These are phyloP conservation scores for Inonotus obliquus DNA, from an alignment of 1,284 basidiomycete species.

Conservation along the genomic window DNA sequence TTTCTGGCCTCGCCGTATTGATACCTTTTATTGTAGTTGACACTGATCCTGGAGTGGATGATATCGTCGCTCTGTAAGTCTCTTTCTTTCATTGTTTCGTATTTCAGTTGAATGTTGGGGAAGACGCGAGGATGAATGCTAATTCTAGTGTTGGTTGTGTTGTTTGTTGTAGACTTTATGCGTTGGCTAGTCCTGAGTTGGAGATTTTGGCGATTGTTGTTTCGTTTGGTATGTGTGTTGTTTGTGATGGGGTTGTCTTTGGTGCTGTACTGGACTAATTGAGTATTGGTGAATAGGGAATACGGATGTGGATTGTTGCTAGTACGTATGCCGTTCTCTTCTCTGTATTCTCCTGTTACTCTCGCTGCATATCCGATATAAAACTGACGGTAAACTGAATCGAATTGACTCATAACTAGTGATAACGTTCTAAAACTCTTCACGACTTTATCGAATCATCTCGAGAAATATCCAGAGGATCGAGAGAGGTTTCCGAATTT, in stretches of 20 bases:
- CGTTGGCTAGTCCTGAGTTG: conserved; percentile 70
- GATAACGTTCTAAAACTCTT: conserved; percentile 79
- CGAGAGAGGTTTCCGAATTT: conserved; percentile 59
- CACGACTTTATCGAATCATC: conserved; percentile 62
- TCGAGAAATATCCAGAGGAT: conserved; percentile 55
- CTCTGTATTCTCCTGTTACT: no score
- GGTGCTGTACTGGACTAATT: conserved; percentile 27
- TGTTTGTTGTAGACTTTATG: conserved; percentile 44
- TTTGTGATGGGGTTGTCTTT: background rate
- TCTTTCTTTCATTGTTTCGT: no score
- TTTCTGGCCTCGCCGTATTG: background rate
- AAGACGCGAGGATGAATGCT: conserved; percentile 21
- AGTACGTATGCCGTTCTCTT: no score
- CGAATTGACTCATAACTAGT: conserved; percentile 33
- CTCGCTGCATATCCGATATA: no score
- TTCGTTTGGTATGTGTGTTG: conserved; percentile 63
- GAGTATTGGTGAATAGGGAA: conserved; percentile 50
- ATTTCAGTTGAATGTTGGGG: background rate
- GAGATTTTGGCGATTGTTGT: conserved; percentile 75
- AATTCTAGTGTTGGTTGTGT: conserved; percentile 28
- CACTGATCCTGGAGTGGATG: conserved; percentile 90
- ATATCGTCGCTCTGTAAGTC: conserved; percentile 66
- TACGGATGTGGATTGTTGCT: conserved; percentile 57
- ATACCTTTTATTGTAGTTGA: conserved; percentile 48
- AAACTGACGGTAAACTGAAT: no score